phyloP scores from a whole-genome alignment of 176 grass and related monocot genomes.

The Lolium multiflorum region DNA sequence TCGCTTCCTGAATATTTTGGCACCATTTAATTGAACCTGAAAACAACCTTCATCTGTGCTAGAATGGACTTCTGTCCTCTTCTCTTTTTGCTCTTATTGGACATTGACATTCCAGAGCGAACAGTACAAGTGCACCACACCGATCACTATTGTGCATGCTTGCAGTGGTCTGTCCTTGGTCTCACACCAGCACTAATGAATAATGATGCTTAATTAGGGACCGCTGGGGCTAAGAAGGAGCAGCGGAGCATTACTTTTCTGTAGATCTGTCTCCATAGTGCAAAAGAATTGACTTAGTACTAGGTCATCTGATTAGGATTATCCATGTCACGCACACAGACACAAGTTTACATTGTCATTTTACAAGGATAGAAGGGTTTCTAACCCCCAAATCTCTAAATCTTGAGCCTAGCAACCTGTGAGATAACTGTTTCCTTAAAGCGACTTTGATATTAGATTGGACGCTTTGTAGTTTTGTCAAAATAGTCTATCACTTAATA shows the following conservation, averaged over 20 bases:
- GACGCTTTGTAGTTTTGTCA: constrained; percentile 1
- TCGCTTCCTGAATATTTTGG: not conserved
- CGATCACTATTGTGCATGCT: constrained; percentile 3
- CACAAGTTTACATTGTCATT: constrained; percentile 6
- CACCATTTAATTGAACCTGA: constrained; percentile 12
- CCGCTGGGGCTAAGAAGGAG: not conserved
- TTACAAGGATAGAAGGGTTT: not conserved
- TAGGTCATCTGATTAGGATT: constrained; percentile 2
- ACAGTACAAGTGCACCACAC: not conserved
- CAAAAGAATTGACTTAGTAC: not conserved
- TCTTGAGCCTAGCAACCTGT: not conserved
- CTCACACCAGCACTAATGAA: not conserved
- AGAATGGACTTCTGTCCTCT: not conserved
- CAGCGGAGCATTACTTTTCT: not conserved
- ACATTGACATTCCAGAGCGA: not conserved
- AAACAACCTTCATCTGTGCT: constrained; percentile 15
- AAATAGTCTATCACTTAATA: not conserved
- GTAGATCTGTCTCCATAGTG: not conserved
- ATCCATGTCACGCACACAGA: not conserved
- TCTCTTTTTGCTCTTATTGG: not conserved
- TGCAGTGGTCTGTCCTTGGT: not conserved
- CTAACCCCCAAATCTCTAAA: not conserved
- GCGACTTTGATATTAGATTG: not conserved
- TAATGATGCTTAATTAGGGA: not conserved
- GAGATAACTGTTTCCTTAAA: not conserved